Evolutionary conservation across 2,329 filamentous ascomycete species (phyloP), one percentile per base, ranked within the genome.

Genomic region (Botrytis sinoallii): DNA sequence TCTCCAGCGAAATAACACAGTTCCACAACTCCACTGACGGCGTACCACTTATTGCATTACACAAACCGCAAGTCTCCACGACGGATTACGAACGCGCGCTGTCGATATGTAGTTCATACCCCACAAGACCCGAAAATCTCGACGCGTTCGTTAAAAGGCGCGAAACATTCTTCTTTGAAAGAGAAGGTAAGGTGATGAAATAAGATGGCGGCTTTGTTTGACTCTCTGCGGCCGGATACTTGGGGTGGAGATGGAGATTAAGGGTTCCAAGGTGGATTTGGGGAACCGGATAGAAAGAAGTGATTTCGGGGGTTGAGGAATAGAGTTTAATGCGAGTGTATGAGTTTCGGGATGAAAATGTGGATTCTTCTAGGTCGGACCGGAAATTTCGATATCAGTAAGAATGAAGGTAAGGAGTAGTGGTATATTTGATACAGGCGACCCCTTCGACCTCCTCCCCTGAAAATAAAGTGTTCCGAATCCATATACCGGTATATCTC

Each of bases 71-170:
- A 12, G 76, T 75, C 12, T 83, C 82, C 68, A 76, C 75, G 3
- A 80, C 81, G 1, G 81, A 82, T 10, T 83, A 81, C 71, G 82
- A 83, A 66, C 82, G 81, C 72, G 77, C 82, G 1, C 76, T 83
- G 7, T 82, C 83, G 40, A 77, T 81, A 32, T 32, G 32, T 32
- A 22, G 79, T 78, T 16, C 81, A 83, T 66, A 78, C 79, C 66
- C 46, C 5, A 44, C 42, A 6, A 35, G 52, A 60, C 68, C 9
- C 16, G 68, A 29, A n/a, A 42, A 72, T n/a, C 35, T 69, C 6
- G 16, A 75, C 77, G 1, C 76, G 75, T 32, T 76, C 75, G 1
- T 76, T 22, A 9, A 46, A 46, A 46, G 18, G 18, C 2, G 20
- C 44, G 18, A 20, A 22, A 46, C 0, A 8, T 8, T 79, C 74